These are phyloP conservation scores for Seiridium cupressi DNA, from an alignment of 2,329 filamentous ascomycete genomes.

Conservation along the genomic window DNA sequence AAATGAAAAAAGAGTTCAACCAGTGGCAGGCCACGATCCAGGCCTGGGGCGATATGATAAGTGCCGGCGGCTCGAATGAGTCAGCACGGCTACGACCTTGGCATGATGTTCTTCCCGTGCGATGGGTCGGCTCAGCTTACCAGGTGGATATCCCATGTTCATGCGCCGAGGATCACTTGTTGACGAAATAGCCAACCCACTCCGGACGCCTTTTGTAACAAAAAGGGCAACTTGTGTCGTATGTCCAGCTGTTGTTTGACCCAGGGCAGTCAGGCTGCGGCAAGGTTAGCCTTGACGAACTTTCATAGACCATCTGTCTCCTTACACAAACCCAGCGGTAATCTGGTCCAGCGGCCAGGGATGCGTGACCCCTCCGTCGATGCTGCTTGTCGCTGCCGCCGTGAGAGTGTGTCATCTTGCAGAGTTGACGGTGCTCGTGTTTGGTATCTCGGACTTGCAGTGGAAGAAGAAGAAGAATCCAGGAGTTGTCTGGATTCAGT, in stretches of 20 bases:
- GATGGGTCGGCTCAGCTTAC: background rate
- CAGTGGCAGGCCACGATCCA: too few species aligned
- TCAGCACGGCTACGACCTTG: background rate
- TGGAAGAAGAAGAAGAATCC: too few species aligned
- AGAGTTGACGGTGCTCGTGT: background rate
- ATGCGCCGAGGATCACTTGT: background rate
- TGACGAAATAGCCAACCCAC: background rate
- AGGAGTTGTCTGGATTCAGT: too few species aligned
- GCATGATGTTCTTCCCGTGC: background rate
- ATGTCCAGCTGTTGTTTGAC: constrained; percentile 1
- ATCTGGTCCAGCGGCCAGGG: background rate
- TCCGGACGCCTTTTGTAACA: background rate
- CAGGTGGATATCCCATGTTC: background rate
- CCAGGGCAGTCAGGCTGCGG: constrained; percentile 1
- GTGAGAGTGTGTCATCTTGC: background rate
- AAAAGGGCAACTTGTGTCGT: background rate
- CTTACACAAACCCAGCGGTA: background rate
- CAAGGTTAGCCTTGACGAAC: background rate
- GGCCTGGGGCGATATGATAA: background rate
- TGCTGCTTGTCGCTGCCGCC: background rate
- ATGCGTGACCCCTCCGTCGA: background rate
- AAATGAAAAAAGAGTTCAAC: too few species aligned
- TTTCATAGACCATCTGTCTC: background rate
- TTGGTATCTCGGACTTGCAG: too few species aligned
- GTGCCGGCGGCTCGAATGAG: background rate